These are phyloP conservation scores for Mucor saturninus DNA, from an alignment of 371 early-diverging fungal genomes.

Conservation along the genomic window DNA sequence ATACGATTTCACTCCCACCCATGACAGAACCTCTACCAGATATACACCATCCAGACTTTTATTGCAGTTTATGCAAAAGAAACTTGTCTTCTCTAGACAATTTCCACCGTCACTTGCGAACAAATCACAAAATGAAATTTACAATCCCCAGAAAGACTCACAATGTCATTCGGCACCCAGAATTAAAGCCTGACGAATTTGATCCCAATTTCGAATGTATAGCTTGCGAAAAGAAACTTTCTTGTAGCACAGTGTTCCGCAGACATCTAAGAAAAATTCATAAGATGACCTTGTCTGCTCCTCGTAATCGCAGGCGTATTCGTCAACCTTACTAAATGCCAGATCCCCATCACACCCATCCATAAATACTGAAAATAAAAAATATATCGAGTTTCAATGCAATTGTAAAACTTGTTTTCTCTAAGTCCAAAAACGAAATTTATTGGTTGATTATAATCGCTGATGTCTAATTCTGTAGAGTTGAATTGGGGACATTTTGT, in stretches of 20 bases:
- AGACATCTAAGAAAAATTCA: not conserved
- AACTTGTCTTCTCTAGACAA: not conserved
- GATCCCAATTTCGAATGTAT: not conserved
- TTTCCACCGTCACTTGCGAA: not conserved
- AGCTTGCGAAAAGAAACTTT: not conserved
- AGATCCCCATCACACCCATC: not conserved
- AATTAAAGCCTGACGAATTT: not conserved
- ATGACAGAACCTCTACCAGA: not conserved
- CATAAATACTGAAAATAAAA: too few species aligned
- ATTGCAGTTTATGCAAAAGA: conserved; percentile 1
- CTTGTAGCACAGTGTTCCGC: not conserved
- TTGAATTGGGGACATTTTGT: too few species aligned
- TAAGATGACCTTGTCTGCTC: not conserved
- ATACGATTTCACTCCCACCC: not conserved
- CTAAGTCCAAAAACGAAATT: too few species aligned
- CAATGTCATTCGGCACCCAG: not conserved
- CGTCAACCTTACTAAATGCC: not conserved
- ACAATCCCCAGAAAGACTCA: not conserved
- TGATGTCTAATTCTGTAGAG: too few species aligned
- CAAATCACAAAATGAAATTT: not conserved
- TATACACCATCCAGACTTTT: not conserved
- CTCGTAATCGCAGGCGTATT: not conserved
- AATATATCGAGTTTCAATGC: too few species aligned
- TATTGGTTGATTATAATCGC: too few species aligned
- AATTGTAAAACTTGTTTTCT: too few species aligned